Percentiles rank a stretch among this genome's conserved stretches.
phyloP scores from a whole-genome alignment of 441 rosid species.

The Pelargonium fulgidum region DNA sequence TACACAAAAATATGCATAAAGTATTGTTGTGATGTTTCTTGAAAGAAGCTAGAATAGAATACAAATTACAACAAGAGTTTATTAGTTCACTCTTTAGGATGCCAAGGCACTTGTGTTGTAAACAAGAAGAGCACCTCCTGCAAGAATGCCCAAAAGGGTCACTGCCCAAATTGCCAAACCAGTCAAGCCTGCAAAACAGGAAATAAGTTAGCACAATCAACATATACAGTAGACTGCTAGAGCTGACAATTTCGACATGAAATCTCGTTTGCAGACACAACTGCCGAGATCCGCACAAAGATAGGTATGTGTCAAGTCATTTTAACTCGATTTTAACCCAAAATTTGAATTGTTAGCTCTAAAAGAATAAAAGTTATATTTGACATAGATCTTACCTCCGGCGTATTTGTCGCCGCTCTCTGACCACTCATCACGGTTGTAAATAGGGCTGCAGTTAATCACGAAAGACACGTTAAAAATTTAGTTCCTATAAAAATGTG shows the following conservation, averaged over 20 bases:
- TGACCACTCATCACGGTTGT: constrained; percentile 60
- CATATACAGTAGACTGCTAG: no score
- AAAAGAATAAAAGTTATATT: no score
- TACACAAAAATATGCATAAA: neutral
- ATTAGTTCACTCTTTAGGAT: constrained; percentile 34
- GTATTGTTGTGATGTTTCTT: neutral
- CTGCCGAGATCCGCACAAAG: no score
- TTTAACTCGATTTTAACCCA: no score
- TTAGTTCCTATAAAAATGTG: no score
- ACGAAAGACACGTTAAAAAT: neutral
- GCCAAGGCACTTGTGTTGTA: constrained; percentile 90
- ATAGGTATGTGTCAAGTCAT: no score
- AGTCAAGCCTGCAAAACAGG: constrained; percentile 39
- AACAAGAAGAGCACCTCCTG: constrained; percentile 88
- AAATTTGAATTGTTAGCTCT: no score
- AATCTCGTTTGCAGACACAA: no score
- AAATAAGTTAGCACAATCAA: no score
- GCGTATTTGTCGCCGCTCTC: constrained; percentile 67
- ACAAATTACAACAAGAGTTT: neutral
- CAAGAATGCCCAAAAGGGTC: constrained; percentile 66
- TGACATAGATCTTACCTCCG: constrained; percentile 42
- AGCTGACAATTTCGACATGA: no score
- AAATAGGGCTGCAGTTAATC: constrained; percentile 65
- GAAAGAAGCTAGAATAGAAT: neutral
- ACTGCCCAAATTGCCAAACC: constrained; percentile 93